Conservation (phyloP, 176 grass and related monocot species). For the Oryza glumipatula region DNA sequence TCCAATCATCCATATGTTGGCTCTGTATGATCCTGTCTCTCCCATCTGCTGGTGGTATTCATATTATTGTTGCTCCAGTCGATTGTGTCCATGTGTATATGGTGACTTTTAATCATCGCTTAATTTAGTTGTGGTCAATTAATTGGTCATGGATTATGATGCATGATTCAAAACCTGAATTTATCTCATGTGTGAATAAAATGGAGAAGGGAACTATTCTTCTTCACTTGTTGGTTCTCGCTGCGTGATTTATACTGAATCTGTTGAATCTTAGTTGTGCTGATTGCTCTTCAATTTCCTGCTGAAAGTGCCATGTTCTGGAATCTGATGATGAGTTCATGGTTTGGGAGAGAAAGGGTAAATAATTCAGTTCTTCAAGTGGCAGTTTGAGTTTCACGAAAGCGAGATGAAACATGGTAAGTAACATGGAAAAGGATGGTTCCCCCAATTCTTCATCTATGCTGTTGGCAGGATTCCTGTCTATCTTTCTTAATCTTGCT, state of each 20-base stretch:
- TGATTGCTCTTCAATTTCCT: neutral
- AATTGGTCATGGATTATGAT: constrained; percentile 32
- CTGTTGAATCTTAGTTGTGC: neutral
- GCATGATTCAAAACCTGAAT: constrained; percentile 34
- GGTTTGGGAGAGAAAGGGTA: neutral
- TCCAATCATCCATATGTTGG: neutral
- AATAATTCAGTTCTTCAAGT: neutral
- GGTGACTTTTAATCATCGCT: constrained; percentile 35
- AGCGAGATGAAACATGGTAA: constrained; percentile 1
- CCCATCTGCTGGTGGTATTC: constrained; percentile 9
- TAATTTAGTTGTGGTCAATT: constrained; percentile 32
- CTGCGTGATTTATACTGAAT: neutral
- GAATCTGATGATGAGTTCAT: neutral
- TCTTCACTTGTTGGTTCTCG: constrained; percentile 7
- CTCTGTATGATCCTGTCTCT: neutral
- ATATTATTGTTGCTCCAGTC: constrained; percentile 41
- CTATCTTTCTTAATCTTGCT: neutral
- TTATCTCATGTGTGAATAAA: constrained; percentile 46
- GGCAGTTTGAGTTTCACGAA: neutral
- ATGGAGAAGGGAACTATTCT: constrained; percentile 40
- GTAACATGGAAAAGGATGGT: neutral
- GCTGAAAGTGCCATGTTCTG: neutral
- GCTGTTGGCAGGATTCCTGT: neutral
- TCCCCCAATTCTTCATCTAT: neutral
- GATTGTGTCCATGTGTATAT: constrained; percentile 40